phyloP scores from a whole-genome alignment of 306 rosid species.

The Malus sieversii region DNA sequence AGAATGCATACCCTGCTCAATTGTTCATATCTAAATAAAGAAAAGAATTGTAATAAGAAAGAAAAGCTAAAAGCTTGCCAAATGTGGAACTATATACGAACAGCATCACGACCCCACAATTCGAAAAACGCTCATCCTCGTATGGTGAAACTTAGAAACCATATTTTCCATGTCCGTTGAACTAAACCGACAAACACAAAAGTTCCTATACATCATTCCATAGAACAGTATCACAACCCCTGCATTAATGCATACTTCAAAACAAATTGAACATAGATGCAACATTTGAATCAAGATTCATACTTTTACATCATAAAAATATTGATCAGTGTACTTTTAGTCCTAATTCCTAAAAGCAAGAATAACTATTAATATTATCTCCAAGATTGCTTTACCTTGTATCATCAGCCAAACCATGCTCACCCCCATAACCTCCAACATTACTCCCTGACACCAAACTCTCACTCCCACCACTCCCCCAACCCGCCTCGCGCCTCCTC shows the following conservation, averaged over 20 bases:
- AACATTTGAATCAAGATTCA: neutral
- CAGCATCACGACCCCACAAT: neutral
- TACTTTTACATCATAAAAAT: neutral
- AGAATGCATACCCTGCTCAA: neutral
- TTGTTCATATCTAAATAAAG: neutral
- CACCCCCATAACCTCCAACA: constrained; percentile 27
- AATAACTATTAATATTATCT: neutral
- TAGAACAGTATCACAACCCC: neutral
- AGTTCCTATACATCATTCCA: neutral
- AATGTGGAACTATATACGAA: neutral
- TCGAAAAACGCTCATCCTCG: neutral
- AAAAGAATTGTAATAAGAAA: neutral
- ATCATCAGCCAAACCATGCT: constrained; percentile 20
- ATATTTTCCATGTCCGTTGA: neutral
- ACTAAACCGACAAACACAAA: neutral
- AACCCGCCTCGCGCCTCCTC: constrained; percentile 14
- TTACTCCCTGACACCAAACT: constrained; percentile 54
- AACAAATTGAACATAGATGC: neutral
- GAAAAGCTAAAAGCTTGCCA: neutral
- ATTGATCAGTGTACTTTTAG: neutral
- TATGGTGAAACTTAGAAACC: neutral
- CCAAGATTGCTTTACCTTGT: constrained; percentile 33
- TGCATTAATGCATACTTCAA: neutral
- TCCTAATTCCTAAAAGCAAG: neutral
- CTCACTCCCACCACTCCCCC: constrained; percentile 35